Conservation (phyloP, 2,329 filamentous ascomycete genomes). For the Amylocarpus encephaloides region DNA sequence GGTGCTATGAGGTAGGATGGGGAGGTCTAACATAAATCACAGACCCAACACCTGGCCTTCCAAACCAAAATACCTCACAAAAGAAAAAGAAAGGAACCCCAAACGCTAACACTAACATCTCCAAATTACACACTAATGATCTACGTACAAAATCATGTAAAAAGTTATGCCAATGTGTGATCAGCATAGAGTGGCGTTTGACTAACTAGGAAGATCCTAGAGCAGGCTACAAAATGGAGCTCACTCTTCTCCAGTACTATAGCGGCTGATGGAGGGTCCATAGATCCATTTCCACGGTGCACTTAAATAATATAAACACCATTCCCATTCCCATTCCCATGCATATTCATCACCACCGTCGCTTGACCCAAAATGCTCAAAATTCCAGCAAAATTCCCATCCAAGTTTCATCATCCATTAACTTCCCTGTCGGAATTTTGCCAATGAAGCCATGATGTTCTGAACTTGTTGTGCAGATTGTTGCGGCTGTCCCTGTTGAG, state of each 20-base stretch:
- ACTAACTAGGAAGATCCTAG: neutral
- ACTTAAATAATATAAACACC: too few relatives aligned
- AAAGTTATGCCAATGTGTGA: neutral
- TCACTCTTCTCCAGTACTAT: conserved; percentile 12
- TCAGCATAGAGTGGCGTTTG: conserved; percentile 13
- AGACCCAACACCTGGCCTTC: conserved; percentile 29
- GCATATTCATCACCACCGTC: neutral
- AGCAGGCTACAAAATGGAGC: neutral
- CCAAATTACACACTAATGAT: neutral
- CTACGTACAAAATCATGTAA: conserved; percentile 21
- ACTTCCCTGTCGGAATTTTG: conserved; percentile 52
- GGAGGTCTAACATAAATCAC: neutral
- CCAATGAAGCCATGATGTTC: conserved; percentile 69
- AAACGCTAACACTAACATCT: neutral
- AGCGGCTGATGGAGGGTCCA: neutral
- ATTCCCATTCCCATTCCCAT: neutral
- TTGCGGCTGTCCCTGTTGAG: conserved; percentile 27
- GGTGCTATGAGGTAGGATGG: neutral
- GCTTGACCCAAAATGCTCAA: neutral
- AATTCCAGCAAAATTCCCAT: neutral
- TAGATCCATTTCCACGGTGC: neutral
- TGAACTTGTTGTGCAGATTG: conserved; percentile 51
- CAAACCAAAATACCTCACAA: conserved; percentile 5
- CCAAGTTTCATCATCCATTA: neutral
- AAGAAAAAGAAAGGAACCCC: neutral